Evolutionary conservation across 2,329 filamentous ascomycete species (phyloP).

Genomic region (Escovopsis sp.): DNA sequence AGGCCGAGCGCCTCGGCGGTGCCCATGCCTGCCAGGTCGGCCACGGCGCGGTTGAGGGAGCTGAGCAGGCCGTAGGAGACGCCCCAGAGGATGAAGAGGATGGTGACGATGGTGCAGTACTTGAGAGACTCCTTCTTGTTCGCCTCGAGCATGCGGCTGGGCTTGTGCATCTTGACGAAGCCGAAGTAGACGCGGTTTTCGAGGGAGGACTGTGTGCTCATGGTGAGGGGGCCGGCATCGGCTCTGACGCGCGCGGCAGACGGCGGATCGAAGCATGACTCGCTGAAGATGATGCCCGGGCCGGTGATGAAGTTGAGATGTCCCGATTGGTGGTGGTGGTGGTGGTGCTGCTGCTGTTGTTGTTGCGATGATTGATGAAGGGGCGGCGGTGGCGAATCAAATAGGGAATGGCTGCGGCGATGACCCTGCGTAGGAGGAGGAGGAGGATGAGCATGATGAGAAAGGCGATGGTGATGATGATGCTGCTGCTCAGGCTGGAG

Average conservation of each 20-base stretch:
- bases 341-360: too few relatives aligned
- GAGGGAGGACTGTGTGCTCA: slow-evolving; percentile 18
- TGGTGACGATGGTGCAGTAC: slow-evolving; percentile 59
- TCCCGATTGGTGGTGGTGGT: too few relatives aligned
- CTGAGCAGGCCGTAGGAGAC: slow-evolving; percentile 81
- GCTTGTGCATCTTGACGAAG: slow-evolving; percentile 55
- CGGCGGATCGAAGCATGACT: not conserved
- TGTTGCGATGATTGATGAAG: too few relatives aligned
- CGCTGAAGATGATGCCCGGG: slow-evolving; percentile 16
- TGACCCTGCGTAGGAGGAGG: too few relatives aligned
- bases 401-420: not conserved
- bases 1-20: slow-evolving; percentile 49
- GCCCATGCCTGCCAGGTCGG: slow-evolving; percentile 44
- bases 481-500: too few relatives aligned
- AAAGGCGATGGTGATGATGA: too few relatives aligned
- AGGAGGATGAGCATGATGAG: too few relatives aligned
- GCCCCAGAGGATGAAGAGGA: slow-evolving; percentile 80
- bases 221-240: slow-evolving; percentile 13
- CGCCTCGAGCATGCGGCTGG: slow-evolving; percentile 55
- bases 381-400: not conserved
- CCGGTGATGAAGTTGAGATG: slow-evolving; percentile 33
- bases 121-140: slow-evolving; percentile 50
- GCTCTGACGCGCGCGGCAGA: slow-evolving; percentile 11
- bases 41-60: slow-evolving; percentile 59
- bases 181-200: slow-evolving; percentile 51